Evolutionary conservation across 257 asterid genomes (phyloP).

Genomic region (Nicotiana obtusifolia): DNA sequence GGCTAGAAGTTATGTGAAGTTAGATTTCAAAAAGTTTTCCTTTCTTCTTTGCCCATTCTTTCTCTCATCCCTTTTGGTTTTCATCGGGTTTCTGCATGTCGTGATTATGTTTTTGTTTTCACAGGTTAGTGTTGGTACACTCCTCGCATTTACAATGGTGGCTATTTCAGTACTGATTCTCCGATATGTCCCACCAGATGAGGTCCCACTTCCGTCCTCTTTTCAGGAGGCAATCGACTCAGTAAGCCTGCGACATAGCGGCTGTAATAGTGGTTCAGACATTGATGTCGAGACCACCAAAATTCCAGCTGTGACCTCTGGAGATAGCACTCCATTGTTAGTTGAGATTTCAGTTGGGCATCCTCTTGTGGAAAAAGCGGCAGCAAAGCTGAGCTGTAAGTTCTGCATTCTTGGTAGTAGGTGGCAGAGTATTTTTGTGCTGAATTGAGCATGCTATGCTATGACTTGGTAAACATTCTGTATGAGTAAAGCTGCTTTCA

Average conservation of each 20-base stretch:
- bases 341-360: conserved; percentile 25
- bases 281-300: conserved; percentile 29
- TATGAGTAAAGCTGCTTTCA: not conserved
- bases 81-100: not conserved
- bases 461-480: not conserved
- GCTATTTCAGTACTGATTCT: conserved; percentile 83
- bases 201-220: conserved; percentile 84
- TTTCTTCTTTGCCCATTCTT: not conserved
- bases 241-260: conserved; percentile 45
- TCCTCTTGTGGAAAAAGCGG: conserved; percentile 55
- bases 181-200: conserved; percentile 90
- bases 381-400: conserved; percentile 51
- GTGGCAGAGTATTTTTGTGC: not conserved
- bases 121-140: conserved; percentile 99
- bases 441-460: not conserved
- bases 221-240: conserved; percentile 83
- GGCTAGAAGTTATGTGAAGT: not conserved
- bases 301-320: conserved; percentile 21
- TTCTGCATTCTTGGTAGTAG: conserved; percentile 9
- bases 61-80: not conserved
- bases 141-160: conserved; percentile 91
- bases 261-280: conserved; percentile 26
- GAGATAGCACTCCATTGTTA: conserved; percentile 37
- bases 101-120: conserved; percentile 16
- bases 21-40: not conserved